Percentiles rank a stretch among this genome's conserved stretches.
phyloP scores from a whole-genome alignment of 2,329 filamentous ascomycete genomes.

The Tothia fuscella region DNA sequence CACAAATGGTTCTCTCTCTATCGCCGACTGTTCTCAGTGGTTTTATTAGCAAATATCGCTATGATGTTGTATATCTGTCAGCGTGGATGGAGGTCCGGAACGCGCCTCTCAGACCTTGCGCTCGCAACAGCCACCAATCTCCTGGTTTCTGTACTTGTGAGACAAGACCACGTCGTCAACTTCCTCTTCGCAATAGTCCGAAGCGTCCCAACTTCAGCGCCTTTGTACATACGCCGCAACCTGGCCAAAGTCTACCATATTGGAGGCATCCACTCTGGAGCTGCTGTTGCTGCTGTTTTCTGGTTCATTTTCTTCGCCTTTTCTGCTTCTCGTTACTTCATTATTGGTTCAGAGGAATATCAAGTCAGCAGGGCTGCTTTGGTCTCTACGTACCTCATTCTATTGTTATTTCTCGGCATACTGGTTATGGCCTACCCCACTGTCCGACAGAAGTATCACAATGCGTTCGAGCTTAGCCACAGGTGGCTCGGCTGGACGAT shows the following conservation, averaged over 20 bases:
- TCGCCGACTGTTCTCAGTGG: slow-evolving; percentile 30
- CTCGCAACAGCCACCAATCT: slow-evolving; percentile 22
- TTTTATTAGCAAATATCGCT: slow-evolving; percentile 27
- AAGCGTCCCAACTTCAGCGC: slow-evolving; percentile 21
- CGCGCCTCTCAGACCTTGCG: background rate
- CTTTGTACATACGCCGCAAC: slow-evolving; percentile 23
- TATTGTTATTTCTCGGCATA: slow-evolving; percentile 16
- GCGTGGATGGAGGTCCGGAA: background rate
- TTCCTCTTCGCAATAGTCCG: slow-evolving; percentile 23
- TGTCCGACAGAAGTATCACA: slow-evolving; percentile 18
- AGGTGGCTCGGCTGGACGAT: slow-evolving; percentile 23
- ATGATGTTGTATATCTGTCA: background rate
- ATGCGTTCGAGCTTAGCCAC: slow-evolving; percentile 23
- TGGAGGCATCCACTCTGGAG: slow-evolving; percentile 28
- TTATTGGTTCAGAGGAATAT: slow-evolving; percentile 11
- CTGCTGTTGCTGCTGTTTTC: slow-evolving; percentile 23
- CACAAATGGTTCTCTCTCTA: background rate
- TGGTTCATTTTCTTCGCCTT: slow-evolving; percentile 33
- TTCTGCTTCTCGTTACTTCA: slow-evolving; percentile 18
- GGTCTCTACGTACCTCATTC: slow-evolving; percentile 16
- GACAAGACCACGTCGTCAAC: slow-evolving; percentile 30
- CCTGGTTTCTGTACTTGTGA: slow-evolving; percentile 21
- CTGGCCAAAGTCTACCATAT: slow-evolving; percentile 30
- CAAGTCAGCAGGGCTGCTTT: slow-evolving; percentile 16
- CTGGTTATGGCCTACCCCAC: slow-evolving; percentile 17